phyloP scores from a whole-genome alignment of 768 basidiomycete species.

The Trichaptum fuscoviolaceum region DNA sequence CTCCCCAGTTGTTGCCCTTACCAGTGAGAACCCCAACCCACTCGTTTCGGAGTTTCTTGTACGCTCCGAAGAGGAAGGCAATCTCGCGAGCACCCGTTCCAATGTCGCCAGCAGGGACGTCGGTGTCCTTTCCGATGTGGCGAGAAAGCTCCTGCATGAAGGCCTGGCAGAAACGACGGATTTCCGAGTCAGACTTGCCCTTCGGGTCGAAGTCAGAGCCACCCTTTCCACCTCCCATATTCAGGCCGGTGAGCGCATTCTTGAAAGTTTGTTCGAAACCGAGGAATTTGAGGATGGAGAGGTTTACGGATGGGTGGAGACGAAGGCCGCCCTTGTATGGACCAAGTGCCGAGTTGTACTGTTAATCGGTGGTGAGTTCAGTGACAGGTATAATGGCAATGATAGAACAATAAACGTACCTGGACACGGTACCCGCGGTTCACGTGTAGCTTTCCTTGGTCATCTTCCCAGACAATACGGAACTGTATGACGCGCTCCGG shows the following conservation, averaged over 20 bases:
- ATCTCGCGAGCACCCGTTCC: conserved; percentile 74
- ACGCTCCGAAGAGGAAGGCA: conserved; percentile 72
- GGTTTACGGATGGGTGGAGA: conserved; percentile 74
- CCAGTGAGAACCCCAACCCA: conserved; percentile 68
- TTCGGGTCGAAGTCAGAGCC: conserved; percentile 79
- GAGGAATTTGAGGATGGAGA: conserved; percentile 80
- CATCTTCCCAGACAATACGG: conserved; percentile 77
- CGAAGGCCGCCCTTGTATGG: conserved; percentile 79
- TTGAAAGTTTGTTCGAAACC: conserved; percentile 81
- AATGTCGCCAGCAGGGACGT: conserved; percentile 73
- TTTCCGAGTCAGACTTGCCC: conserved; percentile 72
- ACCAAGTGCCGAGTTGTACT: conserved; percentile 76
- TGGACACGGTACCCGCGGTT: conserved; percentile 74
- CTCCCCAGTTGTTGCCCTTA: conserved; percentile 65
- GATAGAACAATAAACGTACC: conserved; percentile 29
- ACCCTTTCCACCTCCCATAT: conserved; percentile 79
- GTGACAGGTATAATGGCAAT: neutral
- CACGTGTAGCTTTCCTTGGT: conserved; percentile 57
- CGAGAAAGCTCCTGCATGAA: conserved; percentile 74
- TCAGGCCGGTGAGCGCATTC: conserved; percentile 71
- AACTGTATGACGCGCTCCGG: conserved; percentile 57
- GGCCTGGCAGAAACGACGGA: conserved; percentile 61
- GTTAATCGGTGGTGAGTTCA: conserved; percentile 4
- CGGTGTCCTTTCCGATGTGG: conserved; percentile 69
- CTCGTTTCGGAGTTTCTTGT: conserved; percentile 71